Evolutionary conservation across 73 alveolate genomes (phyloP), one percentile per base, ranked within the genome.

Genomic region (Paramecium pentaurelia): DNA sequence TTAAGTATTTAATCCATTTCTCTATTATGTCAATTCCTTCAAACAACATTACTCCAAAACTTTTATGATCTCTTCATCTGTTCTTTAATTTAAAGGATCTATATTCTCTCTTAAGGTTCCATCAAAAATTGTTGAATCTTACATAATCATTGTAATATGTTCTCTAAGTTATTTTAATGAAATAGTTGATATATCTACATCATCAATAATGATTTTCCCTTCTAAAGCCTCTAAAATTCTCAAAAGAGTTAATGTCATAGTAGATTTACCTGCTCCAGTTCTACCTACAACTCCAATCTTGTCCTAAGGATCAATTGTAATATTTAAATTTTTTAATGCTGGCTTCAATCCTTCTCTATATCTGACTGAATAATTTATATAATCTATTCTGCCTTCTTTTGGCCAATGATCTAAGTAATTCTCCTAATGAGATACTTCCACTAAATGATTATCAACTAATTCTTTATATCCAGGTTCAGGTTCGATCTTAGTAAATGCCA

Each of bases 221-320:
- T 93, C 75, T 8, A 83, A 60, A 34, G 99, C 98, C 92, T 98
- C 99, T 59, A 98, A 85, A 45, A 98, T 97, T 68, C 99, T 94
- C 60, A 95, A 88, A 27, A 98, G 77, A 16, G 98, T 88, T 34
- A 98, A 86, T 84, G 98, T 88, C 25, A 98, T 88, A 0, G 99
- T 98, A 30, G 98, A 93, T 92, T 98, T 98, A 11, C 99, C 99
- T 28, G 98, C 97, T 8, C 99, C 99, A 27, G 99, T 97, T 92
- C 99, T 94, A 12, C 99, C 99, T 6, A 96, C 99, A 20, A 98
- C 97, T 32, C 99, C 99, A 2, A 98, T 86, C 94, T 98, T 97
- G 91, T 97, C 98, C 18, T 98, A 96, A 14, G 97, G 84, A 25
- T 94, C 80, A 27, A 96, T 96, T 5, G 75, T 27, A 14, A 93